Evolutionary conservation across 345 rosid species (phyloP).

Genomic region (Eucalyptus rudis): DNA sequence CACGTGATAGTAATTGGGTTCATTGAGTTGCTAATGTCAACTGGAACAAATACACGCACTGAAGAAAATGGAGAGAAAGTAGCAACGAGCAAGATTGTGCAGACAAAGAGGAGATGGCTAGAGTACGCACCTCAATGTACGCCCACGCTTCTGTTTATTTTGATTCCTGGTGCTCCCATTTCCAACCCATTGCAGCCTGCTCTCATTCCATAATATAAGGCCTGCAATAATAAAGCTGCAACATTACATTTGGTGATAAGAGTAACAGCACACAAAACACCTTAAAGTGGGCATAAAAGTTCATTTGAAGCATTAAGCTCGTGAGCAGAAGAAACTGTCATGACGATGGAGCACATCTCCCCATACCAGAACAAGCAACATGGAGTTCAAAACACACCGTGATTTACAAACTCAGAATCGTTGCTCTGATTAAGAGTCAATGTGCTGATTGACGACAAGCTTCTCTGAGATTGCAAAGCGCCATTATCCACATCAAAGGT

Average conservation of each 20-base stretch:
- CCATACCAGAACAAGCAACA: neutral
- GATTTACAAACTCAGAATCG: conserved; percentile 30
- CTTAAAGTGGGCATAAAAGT: neutral
- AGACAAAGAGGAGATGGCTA: neutral
- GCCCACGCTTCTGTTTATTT: conserved; percentile 12
- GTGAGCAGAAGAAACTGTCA: neutral
- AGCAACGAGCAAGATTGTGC: neutral
- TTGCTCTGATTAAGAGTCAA: conserved; percentile 9
- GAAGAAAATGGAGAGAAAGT: neutral
- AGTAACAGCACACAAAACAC: neutral
- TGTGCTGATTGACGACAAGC: conserved; percentile 31
- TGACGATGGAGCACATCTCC: neutral
- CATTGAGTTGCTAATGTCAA: neutral
- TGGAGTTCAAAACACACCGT: conserved; percentile 5
- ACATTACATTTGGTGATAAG: neutral
- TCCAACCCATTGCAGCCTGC: conserved; percentile 52
- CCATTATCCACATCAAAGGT: conserved; percentile 43
- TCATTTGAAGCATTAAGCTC: neutral
- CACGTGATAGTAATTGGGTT: neutral
- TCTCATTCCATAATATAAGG: conserved; percentile 50
- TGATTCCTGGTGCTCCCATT: conserved; percentile 10
- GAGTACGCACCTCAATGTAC: conserved; percentile 22
- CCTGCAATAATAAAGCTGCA: conserved; percentile 18
- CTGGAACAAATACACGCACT: neutral
- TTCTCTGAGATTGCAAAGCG: conserved; percentile 36